Percentiles rank a stretch among this genome's conserved stretches.
These are phyloP conservation scores for Diaporthe sp. DNA, from an alignment of 2,329 filamentous ascomycete genomes.

Conservation along the genomic window DNA sequence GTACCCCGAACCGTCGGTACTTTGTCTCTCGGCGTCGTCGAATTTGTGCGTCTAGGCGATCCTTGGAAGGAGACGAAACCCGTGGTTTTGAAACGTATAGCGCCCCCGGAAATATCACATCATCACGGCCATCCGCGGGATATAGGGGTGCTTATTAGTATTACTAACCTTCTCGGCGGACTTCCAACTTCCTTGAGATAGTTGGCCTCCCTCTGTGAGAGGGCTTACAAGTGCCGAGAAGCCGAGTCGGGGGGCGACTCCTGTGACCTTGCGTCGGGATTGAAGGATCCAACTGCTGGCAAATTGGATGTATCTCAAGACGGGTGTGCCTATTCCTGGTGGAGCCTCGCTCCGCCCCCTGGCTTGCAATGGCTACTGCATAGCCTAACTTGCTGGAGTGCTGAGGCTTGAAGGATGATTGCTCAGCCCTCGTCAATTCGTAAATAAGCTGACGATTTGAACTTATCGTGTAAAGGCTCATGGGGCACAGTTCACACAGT, in stretches of 20 bases:
- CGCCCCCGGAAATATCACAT: neutral
- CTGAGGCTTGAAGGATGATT: neutral
- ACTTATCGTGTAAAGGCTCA: neutral
- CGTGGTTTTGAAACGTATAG: neutral
- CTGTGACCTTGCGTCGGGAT: neutral
- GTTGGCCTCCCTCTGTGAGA: neutral
- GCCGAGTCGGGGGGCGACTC: neutral
- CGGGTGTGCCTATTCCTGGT: conserved; percentile 1
- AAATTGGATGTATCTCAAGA: neutral
- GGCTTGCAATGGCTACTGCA: neutral
- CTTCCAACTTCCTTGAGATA: neutral
- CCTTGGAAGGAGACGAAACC: neutral
- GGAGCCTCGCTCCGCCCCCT: neutral
- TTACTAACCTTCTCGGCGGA: neutral
- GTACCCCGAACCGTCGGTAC: neutral
- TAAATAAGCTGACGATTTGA: neutral
- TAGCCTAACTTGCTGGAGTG: neutral
- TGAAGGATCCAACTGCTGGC: neutral
- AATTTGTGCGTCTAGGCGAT: neutral
- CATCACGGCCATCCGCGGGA: neutral
- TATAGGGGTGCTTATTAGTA: neutral
- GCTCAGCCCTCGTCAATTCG: neutral
- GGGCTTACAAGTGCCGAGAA: neutral
- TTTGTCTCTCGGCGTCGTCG: neutral
- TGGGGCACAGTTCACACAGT: neutral